Evolutionary conservation across 2,329 filamentous ascomycete species (phyloP).

Genomic region (Ophiostoma novo-ulmi): DNA sequence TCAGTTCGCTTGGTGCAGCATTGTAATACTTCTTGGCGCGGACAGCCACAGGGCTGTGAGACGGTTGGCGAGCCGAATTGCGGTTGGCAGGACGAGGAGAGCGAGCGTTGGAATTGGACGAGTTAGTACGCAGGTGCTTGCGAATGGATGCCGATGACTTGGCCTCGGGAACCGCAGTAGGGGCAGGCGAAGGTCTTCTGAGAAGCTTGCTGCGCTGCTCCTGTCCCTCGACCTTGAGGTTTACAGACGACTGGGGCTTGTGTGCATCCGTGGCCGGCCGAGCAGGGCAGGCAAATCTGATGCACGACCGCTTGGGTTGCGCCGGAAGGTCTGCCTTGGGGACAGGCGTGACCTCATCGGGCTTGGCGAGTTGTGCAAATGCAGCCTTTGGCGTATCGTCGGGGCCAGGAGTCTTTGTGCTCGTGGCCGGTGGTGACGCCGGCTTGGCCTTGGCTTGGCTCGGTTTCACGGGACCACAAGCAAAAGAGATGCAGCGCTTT

Average conservation of each 20-base stretch:
- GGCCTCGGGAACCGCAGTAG: slow-evolving; percentile 27
- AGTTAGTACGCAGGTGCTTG: slow-evolving; percentile 28
- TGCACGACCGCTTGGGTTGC: slow-evolving; percentile 52
- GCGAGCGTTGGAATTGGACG: slow-evolving; percentile 22
- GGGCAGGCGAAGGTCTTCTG: slow-evolving; percentile 26
- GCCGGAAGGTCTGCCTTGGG: slow-evolving; percentile 34
- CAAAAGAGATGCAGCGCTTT: slow-evolving; percentile 89
- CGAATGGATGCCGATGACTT: slow-evolving; percentile 33
- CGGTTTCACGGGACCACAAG: slow-evolving; percentile 63
- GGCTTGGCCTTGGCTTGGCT: slow-evolving; percentile 33
- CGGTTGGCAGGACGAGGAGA: slow-evolving; percentile 25
- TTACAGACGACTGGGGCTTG: slow-evolving; percentile 31
- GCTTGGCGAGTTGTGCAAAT: slow-evolving; percentile 19
- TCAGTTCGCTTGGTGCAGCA: slow-evolving; percentile 47
- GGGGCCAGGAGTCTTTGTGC: slow-evolving; percentile 21
- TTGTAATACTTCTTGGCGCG: slow-evolving; percentile 47
- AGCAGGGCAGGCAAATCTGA: slow-evolving; percentile 71
- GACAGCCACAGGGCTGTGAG: slow-evolving; percentile 37
- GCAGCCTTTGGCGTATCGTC: slow-evolving; percentile 21
- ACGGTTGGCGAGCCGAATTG: slow-evolving; percentile 35
- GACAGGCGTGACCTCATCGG: slow-evolving; percentile 36
- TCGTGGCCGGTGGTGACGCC: slow-evolving; percentile 31
- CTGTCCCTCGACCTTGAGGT: slow-evolving; percentile 9
- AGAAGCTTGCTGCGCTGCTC: slow-evolving; percentile 23
- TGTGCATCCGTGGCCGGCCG: slow-evolving; percentile 44